Conservation (phyloP, 306 rosid species). For the Malus asiatica region DNA sequence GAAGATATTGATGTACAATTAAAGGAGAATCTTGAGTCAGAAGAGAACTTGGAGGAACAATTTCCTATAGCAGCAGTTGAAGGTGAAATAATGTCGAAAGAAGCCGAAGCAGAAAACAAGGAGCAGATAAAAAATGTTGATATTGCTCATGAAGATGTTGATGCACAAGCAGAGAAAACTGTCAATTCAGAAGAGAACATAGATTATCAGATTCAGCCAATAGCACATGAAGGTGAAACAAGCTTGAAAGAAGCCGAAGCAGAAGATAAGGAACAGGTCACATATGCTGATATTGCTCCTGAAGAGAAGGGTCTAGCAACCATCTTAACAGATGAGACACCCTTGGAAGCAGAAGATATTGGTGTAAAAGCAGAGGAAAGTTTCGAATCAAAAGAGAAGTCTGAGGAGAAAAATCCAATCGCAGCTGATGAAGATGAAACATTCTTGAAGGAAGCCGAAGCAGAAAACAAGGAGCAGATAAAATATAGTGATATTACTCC, state of each 20-base stretch:
- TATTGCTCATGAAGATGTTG: neutral
- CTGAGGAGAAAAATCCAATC: conserved; percentile 1
- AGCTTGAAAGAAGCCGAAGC: neutral
- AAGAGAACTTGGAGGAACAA: neutral
- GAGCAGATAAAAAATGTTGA: neutral
- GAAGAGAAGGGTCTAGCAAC: conserved; percentile 9
- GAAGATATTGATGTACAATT: conserved; percentile 4
- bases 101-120: conserved; percentile 1
- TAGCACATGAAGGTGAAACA: neutral
- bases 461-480: neutral
- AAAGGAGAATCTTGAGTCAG: neutral
- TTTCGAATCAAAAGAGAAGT: neutral
- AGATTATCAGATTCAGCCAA: neutral
- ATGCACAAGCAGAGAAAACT: neutral
- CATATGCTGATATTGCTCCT: neutral
- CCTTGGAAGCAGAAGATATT: neutral
- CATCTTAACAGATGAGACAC: neutral
- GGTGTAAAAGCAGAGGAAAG: neutral
- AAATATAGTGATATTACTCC: neutral
- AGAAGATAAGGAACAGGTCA: neutral
- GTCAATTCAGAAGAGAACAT: neutral
- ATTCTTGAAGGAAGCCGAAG: neutral
- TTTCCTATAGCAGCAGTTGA: neutral
- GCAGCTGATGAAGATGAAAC: neutral
- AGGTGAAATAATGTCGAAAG: neutral